Evolutionary conservation across 2,329 filamentous ascomycete species (phyloP), one percentile per base, ranked within the genome.

Genomic region (Scolecobasidium constrictum): DNA sequence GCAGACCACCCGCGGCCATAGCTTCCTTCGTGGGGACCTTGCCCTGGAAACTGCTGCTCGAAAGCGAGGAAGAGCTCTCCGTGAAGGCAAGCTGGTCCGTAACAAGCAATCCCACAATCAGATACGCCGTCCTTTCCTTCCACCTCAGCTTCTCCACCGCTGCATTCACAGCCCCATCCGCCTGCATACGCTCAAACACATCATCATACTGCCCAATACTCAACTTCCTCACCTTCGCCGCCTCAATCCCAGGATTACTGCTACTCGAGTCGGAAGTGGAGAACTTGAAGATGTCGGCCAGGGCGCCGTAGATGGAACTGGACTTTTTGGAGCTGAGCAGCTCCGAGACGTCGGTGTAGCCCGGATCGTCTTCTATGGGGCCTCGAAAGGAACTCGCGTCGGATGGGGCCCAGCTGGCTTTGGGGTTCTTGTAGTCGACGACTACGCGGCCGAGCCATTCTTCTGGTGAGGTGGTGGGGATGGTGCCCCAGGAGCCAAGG

Each of bases 41-140:
- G 26, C 9, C 26, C 9, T 31, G 9, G 15, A 31, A 15, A 31
- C 26, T 31, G 9, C 9, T 15, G 26, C 9, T 15, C 15, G 26
- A 31, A 9, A 9, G 9, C 53, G 41, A 60, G 59, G 46, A 52
- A 49, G 46, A 47, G 46, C 38, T 54, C 53, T 31, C 26, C 15
- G 26, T 31, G 26, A 9, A 31, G 9, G 9, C 15, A 31, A 31
- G 26, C 9, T 9, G 15, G 15, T 31, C 26, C 9, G 26, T 31
- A 15, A 31, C 26, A 9, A 31, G 26, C 15, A 31, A 31, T 15
- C 26, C 26, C 9, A 31, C 26, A 15, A 31, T 31, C 15, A 31
- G 26, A 31, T 31, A 31, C 15, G 26, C 26, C 9, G 26, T 31
- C 26, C 26, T 31, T 9, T 31, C 26, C 9, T 9, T 31, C 26